Evolutionary conservation across 75 land plant genomes (phyloP).

Genomic region (Cupressus sempervirens): DNA sequence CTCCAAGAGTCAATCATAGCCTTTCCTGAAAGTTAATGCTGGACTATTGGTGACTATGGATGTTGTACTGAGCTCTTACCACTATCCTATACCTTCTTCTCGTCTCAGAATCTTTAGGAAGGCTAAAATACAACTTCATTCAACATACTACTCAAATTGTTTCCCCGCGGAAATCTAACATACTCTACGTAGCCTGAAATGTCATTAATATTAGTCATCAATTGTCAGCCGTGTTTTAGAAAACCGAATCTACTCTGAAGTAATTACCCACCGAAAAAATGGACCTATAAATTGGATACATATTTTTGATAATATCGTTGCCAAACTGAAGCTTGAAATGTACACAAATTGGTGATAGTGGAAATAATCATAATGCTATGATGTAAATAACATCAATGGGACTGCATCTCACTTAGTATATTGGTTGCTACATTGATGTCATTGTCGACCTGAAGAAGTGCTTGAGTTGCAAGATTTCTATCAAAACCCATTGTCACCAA

Average conservation of each 20-base stretch:
- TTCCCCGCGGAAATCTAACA: not conserved
- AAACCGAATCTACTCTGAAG: not conserved
- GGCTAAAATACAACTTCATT: not conserved
- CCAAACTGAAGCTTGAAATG: not conserved
- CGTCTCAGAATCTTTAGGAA: too few relatives aligned
- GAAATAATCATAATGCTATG: not conserved
- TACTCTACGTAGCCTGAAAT: not conserved
- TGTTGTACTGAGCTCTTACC: too few relatives aligned
- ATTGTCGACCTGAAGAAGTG: slow-evolving; percentile 65
- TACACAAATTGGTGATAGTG: not conserved
- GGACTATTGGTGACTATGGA: too few relatives aligned
- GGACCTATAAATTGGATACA: not conserved
- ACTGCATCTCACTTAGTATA: slow-evolving; percentile 71
- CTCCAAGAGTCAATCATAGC: too few relatives aligned
- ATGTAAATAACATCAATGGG: slow-evolving; percentile 30
- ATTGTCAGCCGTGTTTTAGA: not conserved
- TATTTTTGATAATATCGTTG: not conserved
- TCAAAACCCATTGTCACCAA: slow-evolving; percentile 95
- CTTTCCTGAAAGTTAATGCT: too few relatives aligned
- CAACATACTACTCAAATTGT: not conserved
- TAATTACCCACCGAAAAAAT: not conserved
- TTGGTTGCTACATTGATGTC: slow-evolving; percentile 77
- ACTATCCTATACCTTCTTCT: too few relatives aligned
- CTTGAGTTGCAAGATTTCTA: slow-evolving; percentile 66
- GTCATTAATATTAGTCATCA: not conserved